A percentile compares a stretch with the other conserved stretches of the same genome.
These are phyloP conservation scores for Neurospora cerealis DNA, from an alignment of 495 filamentous ascomycete species.

Conservation along the genomic window DNA sequence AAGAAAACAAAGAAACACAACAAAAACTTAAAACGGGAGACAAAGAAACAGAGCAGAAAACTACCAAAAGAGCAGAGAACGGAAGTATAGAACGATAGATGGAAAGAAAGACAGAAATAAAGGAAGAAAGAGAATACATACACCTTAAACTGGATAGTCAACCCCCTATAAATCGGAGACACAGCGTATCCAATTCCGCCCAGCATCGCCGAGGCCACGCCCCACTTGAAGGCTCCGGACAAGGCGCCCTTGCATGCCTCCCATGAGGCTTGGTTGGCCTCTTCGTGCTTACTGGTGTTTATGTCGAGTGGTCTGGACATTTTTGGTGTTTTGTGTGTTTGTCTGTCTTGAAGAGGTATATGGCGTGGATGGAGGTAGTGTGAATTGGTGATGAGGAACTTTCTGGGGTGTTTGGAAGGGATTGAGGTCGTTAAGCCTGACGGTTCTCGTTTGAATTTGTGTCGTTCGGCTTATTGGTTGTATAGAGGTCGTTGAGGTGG, in stretches of 20 bases:
- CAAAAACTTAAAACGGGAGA: not conserved
- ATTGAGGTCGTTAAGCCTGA: not conserved
- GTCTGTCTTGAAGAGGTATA: not conserved
- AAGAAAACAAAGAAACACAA: not conserved
- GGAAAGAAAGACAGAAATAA: not conserved
- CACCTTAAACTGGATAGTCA: constrained; percentile 88
- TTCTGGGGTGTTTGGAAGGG: not conserved
- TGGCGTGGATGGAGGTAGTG: not conserved
- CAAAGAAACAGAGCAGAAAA: not conserved
- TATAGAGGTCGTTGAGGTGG: not conserved
- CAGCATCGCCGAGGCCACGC: constrained; percentile 44
- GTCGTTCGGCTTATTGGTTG: not conserved
- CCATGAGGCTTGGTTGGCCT: constrained; percentile 50
- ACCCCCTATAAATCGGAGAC: constrained; percentile 66
- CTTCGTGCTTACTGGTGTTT: constrained; percentile 39
- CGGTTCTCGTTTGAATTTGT: not conserved
- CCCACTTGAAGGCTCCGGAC: constrained; percentile 57
- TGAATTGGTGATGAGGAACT: not conserved
- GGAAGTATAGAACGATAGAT: not conserved
- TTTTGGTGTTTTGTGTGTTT: not conserved
- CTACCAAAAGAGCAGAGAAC: not conserved
- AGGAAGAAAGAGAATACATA: constrained; percentile 27
- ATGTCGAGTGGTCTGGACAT: constrained; percentile 22
- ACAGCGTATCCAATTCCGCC: constrained; percentile 46
- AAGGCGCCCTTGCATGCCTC: constrained; percentile 52